Percentiles rank a stretch among this genome's conserved stretches.
phyloP scores from a whole-genome alignment of 108 stramenopile genomes.

The Skeletonema costatum region DNA sequence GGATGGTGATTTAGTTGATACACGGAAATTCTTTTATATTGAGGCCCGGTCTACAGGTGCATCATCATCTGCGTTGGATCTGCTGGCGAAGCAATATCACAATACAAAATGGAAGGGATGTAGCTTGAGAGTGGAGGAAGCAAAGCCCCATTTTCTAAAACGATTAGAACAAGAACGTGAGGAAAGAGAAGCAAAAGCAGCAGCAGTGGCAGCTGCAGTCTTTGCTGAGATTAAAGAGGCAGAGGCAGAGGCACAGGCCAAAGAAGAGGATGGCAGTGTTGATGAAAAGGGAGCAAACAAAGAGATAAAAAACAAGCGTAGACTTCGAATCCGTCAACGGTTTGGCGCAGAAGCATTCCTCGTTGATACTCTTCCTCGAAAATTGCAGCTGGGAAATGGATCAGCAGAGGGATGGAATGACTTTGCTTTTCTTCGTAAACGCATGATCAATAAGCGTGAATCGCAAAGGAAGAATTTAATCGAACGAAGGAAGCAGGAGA shows the following conservation, averaged over 20 bases:
- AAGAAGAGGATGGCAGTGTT: slow-evolving; percentile 8
- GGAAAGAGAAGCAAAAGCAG: slow-evolving; percentile 15
- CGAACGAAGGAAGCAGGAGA: slow-evolving; percentile 21
- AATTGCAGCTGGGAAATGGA: neutral
- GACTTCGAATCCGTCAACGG: slow-evolving; percentile 68
- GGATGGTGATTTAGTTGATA: slow-evolving; percentile 31
- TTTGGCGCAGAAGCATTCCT: slow-evolving; percentile 72
- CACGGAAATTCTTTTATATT: slow-evolving; percentile 37
- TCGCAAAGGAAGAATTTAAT: slow-evolving; percentile 26
- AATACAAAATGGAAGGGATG: slow-evolving; percentile 92
- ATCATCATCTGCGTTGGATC: slow-evolving; percentile 45
- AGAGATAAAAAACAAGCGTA: slow-evolving; percentile 45
- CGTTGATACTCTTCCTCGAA: slow-evolving; percentile 64
- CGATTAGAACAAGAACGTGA: slow-evolving; percentile 61
- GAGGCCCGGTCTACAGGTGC: slow-evolving; percentile 9
- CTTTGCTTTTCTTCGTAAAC: slow-evolving; percentile 18
- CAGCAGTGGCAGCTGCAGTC: neutral
- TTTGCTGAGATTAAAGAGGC: neutral
- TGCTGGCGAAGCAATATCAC: slow-evolving; percentile 69
- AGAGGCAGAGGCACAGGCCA: slow-evolving; percentile 5
- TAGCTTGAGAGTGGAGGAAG: slow-evolving; percentile 61
- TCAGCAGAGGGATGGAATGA: slow-evolving; percentile 15
- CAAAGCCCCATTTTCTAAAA: slow-evolving; percentile 75
- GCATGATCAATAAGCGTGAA: slow-evolving; percentile 19
- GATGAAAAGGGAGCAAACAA: slow-evolving; percentile 3